A percentile compares a stretch with the other conserved stretches of the same genome.
These are phyloP conservation scores for Herpetospermum pedunculosum DNA, from an alignment of 306 rosid species.

Conservation along the genomic window DNA sequence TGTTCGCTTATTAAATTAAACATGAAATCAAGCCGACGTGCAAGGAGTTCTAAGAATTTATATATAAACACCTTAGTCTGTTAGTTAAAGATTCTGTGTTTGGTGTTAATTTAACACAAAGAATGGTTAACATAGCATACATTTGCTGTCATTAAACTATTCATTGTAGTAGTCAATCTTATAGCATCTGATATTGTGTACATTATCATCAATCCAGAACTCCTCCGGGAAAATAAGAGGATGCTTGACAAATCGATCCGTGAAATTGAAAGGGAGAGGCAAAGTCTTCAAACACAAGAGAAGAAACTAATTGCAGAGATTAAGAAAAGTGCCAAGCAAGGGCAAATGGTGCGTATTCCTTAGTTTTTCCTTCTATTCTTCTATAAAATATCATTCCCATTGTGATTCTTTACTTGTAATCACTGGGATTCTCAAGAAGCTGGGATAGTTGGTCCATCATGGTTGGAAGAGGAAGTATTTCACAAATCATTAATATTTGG, in stretches of 20 bases:
- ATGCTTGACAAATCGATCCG: conserved; percentile 94
- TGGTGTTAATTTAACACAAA: background rate
- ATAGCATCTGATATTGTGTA: background rate
- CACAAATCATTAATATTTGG: background rate
- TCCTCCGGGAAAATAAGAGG: conserved; percentile 96
- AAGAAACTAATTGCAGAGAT: conserved; percentile 86
- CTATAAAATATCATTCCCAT: background rate
- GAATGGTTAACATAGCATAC: background rate
- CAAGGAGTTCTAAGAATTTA: background rate
- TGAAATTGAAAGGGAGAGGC: conserved; percentile 95
- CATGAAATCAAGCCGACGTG: background rate
- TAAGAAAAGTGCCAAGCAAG: conserved; percentile 98
- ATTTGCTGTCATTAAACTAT: background rate
- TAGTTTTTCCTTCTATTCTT: background rate
- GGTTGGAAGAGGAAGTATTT: background rate
- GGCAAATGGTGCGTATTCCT: conserved; percentile 67
- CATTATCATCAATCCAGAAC: conserved; percentile 42
- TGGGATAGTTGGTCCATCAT: background rate
- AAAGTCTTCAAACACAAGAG: conserved; percentile 77
- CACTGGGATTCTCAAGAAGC: background rate
- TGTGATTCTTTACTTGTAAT: background rate
- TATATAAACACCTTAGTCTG: background rate
- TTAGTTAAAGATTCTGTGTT: background rate
- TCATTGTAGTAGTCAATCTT: background rate
- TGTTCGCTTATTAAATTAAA: background rate